Evolutionary conservation across 1,284 basidiomycete genomes (phyloP).

Genomic region (Neonothopanus nambi): DNA sequence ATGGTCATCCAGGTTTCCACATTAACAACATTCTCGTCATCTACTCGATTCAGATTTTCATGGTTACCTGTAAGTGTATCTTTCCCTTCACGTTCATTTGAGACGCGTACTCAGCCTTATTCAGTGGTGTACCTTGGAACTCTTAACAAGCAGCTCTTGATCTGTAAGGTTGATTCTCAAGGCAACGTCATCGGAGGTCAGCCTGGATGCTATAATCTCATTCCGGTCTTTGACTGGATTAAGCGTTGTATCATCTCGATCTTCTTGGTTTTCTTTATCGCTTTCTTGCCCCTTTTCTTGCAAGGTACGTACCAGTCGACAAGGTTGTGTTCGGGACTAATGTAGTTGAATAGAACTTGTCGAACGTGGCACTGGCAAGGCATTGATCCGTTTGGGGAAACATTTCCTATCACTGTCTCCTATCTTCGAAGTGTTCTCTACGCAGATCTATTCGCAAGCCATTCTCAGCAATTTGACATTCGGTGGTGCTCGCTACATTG

Average conservation of each 20-base stretch:
- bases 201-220: slow-evolving; percentile 90
- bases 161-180: slow-evolving; percentile 82
- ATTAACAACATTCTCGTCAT: slow-evolving; percentile 99
- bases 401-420: slow-evolving; percentile 95
- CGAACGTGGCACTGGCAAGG: slow-evolving; percentile 91
- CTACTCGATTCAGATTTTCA: slow-evolving; percentile 94
- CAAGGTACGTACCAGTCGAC: slow-evolving; percentile 62
- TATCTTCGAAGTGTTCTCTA: slow-evolving; percentile 96
- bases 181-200: slow-evolving; percentile 82
- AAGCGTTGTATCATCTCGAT: slow-evolving; percentile 94
- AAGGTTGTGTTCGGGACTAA: neutral
- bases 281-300: slow-evolving; percentile 92
- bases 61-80: slow-evolving; percentile 82
- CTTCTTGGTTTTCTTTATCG: slow-evolving; percentile 96
- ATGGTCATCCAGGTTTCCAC: slow-evolving; percentile 99
- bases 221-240: slow-evolving; percentile 96
- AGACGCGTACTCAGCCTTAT: slow-evolving; percentile 17
- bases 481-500: slow-evolving; percentile 95
- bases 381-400: slow-evolving; percentile 89
- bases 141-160: slow-evolving; percentile 85
- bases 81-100: slow-evolving; percentile 4
- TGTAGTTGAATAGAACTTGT: slow-evolving; percentile 68
- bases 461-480: slow-evolving; percentile 94
- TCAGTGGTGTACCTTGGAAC: slow-evolving; percentile 90
- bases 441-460: slow-evolving; percentile 95